phyloP scores from a whole-genome alignment of 2,329 filamentous ascomycete species.

The Monosporascus sp. region DNA sequence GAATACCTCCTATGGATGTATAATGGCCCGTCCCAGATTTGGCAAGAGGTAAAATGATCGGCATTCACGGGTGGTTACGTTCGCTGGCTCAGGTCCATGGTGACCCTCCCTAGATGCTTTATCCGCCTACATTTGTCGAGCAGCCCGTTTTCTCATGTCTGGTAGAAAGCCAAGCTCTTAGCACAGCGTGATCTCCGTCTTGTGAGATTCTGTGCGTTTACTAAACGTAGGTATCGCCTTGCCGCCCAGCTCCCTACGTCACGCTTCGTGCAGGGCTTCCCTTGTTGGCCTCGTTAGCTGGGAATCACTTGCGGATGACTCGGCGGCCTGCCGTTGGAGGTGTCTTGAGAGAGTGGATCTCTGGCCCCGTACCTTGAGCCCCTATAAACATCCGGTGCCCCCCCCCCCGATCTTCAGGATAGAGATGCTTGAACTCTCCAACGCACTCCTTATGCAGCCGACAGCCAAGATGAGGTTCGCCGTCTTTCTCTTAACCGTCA shows the following conservation, averaged over 20 bases:
- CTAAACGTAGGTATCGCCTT: too few species aligned
- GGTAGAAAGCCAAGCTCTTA: constrained; percentile 8
- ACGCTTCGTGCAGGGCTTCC: background rate
- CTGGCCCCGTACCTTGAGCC: background rate
- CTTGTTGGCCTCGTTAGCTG: background rate
- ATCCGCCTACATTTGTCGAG: background rate
- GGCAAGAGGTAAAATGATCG: background rate
- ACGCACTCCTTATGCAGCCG: too few species aligned
- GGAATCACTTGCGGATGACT: background rate
- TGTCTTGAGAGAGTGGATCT: background rate
- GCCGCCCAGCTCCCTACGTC: background rate
- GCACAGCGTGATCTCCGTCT: constrained; percentile 5
- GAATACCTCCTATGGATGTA: background rate
- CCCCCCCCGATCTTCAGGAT: background rate
- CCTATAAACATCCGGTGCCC: background rate
- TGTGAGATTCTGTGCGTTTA: background rate
- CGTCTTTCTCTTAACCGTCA: constrained; percentile 22
- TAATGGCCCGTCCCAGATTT: background rate
- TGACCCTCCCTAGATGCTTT: background rate
- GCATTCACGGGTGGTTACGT: background rate
- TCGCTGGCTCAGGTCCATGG: background rate
- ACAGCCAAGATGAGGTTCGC: constrained; percentile 24
- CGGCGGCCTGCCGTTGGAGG: background rate
- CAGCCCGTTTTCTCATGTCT: background rate
- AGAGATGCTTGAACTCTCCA: background rate